Evolutionary conservation across 2,329 filamentous ascomycete genomes (phyloP).

Genomic region (Colletotrichum falcatum): DNA sequence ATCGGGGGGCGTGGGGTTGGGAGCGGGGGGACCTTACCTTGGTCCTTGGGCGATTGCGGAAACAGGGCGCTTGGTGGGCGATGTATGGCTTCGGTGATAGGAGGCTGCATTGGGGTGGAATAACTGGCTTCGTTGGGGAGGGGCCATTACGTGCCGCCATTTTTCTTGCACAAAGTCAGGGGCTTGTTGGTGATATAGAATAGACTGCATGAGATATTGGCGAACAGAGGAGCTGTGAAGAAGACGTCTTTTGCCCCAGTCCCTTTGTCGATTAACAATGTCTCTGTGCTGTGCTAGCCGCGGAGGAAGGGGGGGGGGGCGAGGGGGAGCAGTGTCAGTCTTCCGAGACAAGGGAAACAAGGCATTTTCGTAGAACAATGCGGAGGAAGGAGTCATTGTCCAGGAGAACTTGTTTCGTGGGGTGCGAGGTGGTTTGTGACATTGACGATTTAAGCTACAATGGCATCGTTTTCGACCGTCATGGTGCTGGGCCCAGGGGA

Average conservation of each 20-base stretch:
- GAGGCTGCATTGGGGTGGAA: background rate
- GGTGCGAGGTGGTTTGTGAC: background rate
- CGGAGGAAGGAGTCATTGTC: background rate
- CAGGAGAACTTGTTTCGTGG: background rate
- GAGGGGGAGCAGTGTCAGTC: background rate
- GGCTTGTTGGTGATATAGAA: background rate
- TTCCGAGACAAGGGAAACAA: background rate
- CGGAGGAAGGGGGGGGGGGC: background rate
- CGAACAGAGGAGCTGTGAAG: background rate
- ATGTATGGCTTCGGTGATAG: background rate
- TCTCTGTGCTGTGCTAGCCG: background rate
- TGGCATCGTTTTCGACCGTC: background rate
- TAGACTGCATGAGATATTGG: background rate
- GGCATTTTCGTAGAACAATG: background rate
- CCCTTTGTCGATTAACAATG: background rate
- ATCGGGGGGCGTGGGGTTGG: background rate
- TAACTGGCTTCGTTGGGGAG: background rate
- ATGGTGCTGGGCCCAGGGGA: background rate
- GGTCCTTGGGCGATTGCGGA: background rate
- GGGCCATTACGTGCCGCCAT: background rate
- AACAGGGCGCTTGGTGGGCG: background rate
- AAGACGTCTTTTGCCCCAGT: background rate
- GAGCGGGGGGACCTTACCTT: background rate
- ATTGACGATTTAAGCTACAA: background rate
- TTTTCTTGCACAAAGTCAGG: background rate